Base-by-base conservation (phyloP, 768 basidiomycete species). In the Cyclocybe cylindracea region DNA sequence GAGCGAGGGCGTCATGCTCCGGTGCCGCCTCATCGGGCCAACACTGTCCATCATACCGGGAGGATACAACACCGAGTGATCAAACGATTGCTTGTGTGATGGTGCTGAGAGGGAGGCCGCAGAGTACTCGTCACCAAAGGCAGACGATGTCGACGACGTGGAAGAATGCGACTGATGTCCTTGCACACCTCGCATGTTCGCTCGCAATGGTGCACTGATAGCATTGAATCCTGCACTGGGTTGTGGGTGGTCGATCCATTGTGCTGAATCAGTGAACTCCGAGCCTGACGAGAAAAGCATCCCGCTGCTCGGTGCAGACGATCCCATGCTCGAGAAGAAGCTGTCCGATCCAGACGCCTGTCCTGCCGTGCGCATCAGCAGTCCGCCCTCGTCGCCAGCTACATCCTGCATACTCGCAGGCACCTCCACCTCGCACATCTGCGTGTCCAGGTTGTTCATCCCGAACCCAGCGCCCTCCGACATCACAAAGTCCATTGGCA, bases 1-100 rank as follows among this genome's bases (percentile, higher is more conserved):
- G 29, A 85, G 55, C 0, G 84, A 84, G 7, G 89, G 89, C 7
- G 89, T 91, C 78, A 87, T 88, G 66, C 87, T 89, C 49, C 89
- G 77, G 62, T 89, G 83, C 41, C 89, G 76, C 46, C 87, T 72
- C 41, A 84, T 76, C 8, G 87, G 85, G 8, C 87, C 86, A n/a
- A 78, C 62, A 10, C 57, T 55, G 2, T 71, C 72, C 39, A 74
- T 60, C 58, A 78, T 62, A 10, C 73, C 70, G 18, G 77, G 65
- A 0, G 78, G 73, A 59, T 82, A 86, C 42, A 86, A 64, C 47
- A 72, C 55, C 1, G 68, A 54, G 60, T 85, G 79, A 68, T 88
- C 87, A 48, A 89, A 89, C 8, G 73, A 73, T 42, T 79, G 78
- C 66, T 86, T 84, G 61, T 86, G 84, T 37, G 87, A 81, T 10